A percentile compares a stretch with the other conserved stretches of the same genome.
Conservation (phyloP, 2,329 filamentous ascomycete species). For the Aspergillus texensis region DNA sequence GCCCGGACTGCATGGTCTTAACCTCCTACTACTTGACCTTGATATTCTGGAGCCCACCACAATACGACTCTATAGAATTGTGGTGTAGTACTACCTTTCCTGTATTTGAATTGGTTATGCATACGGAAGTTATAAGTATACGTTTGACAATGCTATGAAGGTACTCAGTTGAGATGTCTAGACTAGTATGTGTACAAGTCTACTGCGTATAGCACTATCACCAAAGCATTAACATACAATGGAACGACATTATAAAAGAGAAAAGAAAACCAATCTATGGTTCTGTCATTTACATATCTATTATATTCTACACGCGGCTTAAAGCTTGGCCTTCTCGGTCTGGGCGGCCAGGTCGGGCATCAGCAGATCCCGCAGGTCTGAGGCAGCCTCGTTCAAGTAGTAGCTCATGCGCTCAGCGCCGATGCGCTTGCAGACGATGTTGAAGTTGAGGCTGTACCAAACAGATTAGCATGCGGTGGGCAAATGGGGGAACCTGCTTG, state of each 20-base stretch:
- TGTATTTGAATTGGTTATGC: not conserved
- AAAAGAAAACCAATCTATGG: not conserved
- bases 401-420: conserved; percentile 93
- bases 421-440: conserved; percentile 90
- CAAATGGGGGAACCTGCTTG: not conserved
- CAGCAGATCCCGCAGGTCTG: conserved; percentile 85
- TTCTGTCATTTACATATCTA: conserved; percentile 1
- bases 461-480: conserved; percentile 14
- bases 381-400: conserved; percentile 91
- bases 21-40: no score
- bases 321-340: conserved; percentile 74
- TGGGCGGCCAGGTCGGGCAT: conserved; percentile 70
- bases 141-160: not conserved
- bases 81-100: no score
- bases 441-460: conserved; percentile 83
- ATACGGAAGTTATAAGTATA: not conserved
- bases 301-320: conserved; percentile 56
- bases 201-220: not conserved
- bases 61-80: no score
- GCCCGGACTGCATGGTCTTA: no score
- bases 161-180: not conserved
- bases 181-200: no score
- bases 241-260: not conserved
- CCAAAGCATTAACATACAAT: not conserved
- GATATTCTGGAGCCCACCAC: no score